These are phyloP conservation scores for Wickerhamomyces sydowiorum DNA, from an alignment of 805 yeast species.

Conservation along the genomic window DNA sequence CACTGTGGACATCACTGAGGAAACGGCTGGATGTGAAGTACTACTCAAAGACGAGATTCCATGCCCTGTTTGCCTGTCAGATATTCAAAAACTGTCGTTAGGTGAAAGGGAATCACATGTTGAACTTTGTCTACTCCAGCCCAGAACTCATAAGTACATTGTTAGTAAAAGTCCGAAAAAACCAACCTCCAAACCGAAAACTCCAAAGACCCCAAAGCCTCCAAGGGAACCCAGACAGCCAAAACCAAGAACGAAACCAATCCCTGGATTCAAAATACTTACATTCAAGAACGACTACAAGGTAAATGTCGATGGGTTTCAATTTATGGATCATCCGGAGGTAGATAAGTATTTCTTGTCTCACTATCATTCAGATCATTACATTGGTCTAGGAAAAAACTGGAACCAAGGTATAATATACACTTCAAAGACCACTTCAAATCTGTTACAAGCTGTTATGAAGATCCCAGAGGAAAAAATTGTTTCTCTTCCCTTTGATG, in stretches of 20 bases:
- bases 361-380: constrained; percentile 94
- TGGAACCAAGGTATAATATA: constrained; percentile 75
- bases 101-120: constrained; percentile 48
- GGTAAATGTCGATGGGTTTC: constrained; percentile 64
- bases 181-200: constrained; percentile 28
- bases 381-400: constrained; percentile 72
- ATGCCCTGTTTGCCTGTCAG: constrained; percentile 50
- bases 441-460: constrained; percentile 47
- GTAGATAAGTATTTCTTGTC: constrained; percentile 56
- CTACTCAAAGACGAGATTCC: not conserved
- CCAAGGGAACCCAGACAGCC: constrained; percentile 13
- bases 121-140: constrained; percentile 39
- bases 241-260: constrained; percentile 6
- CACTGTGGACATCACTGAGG: too few relatives aligned
- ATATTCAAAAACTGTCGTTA: constrained; percentile 33
- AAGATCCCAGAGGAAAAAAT: constrained; percentile 43
- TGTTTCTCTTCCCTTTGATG: constrained; percentile 36
- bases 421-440: constrained; percentile 66
- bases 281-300: constrained; percentile 31
- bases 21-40: too few relatives aligned
- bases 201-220: constrained; percentile 27
- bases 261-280: constrained; percentile 50
- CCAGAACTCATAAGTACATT: constrained; percentile 23
- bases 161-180: constrained; percentile 20
- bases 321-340: constrained; percentile 37